Conservation (phyloP, 371 early-diverging fungal genomes). For the Actinomortierella ambigua region DNA sequence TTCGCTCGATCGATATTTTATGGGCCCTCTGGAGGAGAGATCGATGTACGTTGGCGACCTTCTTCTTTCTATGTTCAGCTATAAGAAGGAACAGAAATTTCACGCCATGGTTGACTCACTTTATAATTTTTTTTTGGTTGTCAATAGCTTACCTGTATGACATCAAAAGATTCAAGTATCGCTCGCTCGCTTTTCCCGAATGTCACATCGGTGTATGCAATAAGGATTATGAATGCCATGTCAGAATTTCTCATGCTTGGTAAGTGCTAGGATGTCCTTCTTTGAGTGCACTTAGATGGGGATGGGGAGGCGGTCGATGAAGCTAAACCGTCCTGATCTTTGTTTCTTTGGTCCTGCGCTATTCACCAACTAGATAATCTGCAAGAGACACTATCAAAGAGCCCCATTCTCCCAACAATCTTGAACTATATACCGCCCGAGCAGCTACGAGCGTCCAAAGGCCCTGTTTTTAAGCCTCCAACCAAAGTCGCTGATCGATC, state of each 20-base stretch:
- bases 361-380: slow-evolving; percentile 53
- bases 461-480: slow-evolving; percentile 22
- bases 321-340: too few species aligned
- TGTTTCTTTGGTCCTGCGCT: too few species aligned
- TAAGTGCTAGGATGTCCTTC: slow-evolving; percentile 29
- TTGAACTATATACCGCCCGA: slow-evolving; percentile 44
- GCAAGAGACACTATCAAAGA: slow-evolving; percentile 47
- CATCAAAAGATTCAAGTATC: slow-evolving; percentile 50
- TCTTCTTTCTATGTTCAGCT: too few species aligned
- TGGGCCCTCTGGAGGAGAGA: slow-evolving; percentile 59
- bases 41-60: slow-evolving; percentile 50
- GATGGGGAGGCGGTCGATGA: too few species aligned
- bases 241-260: slow-evolving; percentile 79
- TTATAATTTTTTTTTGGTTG: background rate
- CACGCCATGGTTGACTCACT: too few species aligned
- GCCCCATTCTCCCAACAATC: slow-evolving; percentile 56
- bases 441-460: slow-evolving; percentile 15
- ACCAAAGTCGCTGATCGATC: slow-evolving; percentile 27
- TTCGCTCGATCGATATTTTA: slow-evolving; percentile 61
- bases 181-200: slow-evolving; percentile 33
- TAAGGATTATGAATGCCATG: slow-evolving; percentile 69
- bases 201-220: slow-evolving; percentile 52
- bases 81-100: too few species aligned
- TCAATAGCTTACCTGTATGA: slow-evolving; percentile 51
- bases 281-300: too few species aligned